A percentile compares a stretch with the other conserved stretches of the same genome.
These are phyloP conservation scores for Nissolia schottii DNA, from an alignment of 306 rosid genomes.

Conservation along the genomic window DNA sequence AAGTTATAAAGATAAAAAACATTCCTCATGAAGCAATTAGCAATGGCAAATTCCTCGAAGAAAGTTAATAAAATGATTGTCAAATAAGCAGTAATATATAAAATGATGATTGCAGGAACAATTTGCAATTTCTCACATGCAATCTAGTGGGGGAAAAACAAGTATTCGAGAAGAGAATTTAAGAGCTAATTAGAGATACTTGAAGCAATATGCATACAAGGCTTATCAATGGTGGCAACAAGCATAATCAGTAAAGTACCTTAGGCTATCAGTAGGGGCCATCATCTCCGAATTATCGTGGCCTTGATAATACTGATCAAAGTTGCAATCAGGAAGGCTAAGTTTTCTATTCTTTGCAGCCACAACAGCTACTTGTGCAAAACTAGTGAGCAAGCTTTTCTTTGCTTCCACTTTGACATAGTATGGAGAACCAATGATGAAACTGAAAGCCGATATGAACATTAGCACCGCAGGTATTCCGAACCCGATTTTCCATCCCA, in stretches of 20 bases:
- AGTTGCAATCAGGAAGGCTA: slow-evolving; percentile 11
- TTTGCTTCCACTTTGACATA: slow-evolving; percentile 33
- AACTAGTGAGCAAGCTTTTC: slow-evolving; percentile 26
- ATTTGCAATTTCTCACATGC: neutral
- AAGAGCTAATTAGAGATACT: neutral
- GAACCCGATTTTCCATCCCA: slow-evolving; percentile 53
- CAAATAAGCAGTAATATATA: no score
- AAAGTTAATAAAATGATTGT: neutral
- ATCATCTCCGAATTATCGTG: slow-evolving; percentile 3
- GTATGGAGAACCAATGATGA: slow-evolving; percentile 36
- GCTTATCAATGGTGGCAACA: neutral
- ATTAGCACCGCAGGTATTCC: slow-evolving; percentile 42
- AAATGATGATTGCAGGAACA: neutral
- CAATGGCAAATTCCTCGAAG: neutral
- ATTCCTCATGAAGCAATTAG: neutral
- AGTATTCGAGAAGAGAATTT: neutral
- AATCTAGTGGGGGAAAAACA: neutral
- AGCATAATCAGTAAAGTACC: slow-evolving; percentile 23
- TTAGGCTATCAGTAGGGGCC: slow-evolving; percentile 34
- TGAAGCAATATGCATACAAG: neutral
- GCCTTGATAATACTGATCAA: slow-evolving; percentile 28
- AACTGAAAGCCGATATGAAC: slow-evolving; percentile 30
- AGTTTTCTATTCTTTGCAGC: slow-evolving; percentile 35
- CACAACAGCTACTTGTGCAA: slow-evolving; percentile 33
- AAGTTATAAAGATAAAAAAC: no score